These are phyloP conservation scores for Penicillium sclerotiorum DNA, from an alignment of 2,329 filamentous ascomycete species.

Conservation along the genomic window DNA sequence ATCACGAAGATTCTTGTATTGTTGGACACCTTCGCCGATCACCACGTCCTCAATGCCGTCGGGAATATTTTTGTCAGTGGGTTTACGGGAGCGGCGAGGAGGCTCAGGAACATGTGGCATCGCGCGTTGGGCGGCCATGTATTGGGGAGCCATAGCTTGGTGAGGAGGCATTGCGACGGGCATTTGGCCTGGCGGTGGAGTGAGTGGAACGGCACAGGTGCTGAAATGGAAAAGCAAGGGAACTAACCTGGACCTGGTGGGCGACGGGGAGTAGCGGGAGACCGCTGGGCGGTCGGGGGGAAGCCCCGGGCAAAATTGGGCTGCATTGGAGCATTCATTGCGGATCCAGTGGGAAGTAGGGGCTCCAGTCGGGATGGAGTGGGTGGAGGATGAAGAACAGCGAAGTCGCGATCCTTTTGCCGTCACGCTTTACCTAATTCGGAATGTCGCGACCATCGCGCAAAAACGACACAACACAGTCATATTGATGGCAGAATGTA, in stretches of 20 bases:
- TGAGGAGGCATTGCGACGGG: conserved; percentile 39
- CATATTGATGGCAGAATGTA: background rate
- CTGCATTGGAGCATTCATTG: conserved; percentile 46
- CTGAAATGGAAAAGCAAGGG: conserved; percentile 15
- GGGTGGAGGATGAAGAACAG: conserved; percentile 24
- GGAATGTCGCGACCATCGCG: conserved; percentile 23
- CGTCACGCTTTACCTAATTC: conserved; percentile 41
- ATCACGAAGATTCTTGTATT: conserved; percentile 83
- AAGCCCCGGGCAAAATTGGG: conserved; percentile 47
- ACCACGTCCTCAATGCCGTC: conserved; percentile 83
- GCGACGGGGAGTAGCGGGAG: conserved; percentile 47
- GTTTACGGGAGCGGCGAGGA: conserved; percentile 81
- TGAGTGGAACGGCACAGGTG: conserved; percentile 15
- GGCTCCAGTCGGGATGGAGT: conserved; percentile 18
- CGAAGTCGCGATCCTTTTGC: conserved; percentile 40
- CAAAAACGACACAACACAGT: background rate
- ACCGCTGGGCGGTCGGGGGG: conserved; percentile 42
- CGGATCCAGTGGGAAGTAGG: conserved; percentile 16
- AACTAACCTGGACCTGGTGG: conserved; percentile 42
- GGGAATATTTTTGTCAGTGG: conserved; percentile 92
- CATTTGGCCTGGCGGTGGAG: conserved; percentile 32
- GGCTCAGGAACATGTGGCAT: conserved; percentile 52
- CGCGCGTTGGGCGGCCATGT: conserved; percentile 40
- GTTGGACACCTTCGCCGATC: conserved; percentile 76
- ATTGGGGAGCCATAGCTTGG: conserved; percentile 42